phyloP scores from a whole-genome alignment of 352 stramenopile species.

The Globisporangium ultimum region DNA sequence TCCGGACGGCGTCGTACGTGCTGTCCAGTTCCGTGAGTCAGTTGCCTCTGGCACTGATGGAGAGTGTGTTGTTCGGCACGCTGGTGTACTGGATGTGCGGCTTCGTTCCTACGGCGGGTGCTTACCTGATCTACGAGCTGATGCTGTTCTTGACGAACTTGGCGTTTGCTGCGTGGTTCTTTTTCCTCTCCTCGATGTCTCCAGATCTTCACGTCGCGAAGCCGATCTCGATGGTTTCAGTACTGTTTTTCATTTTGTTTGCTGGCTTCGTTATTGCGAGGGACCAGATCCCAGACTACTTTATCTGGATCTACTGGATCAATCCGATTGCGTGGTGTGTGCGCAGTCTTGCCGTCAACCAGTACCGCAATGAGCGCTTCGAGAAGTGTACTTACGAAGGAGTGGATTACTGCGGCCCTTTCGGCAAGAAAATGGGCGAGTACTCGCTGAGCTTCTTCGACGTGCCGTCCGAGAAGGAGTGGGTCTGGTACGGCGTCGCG shows the following conservation, averaged over 20 bases:
- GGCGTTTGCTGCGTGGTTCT: slow-evolving; percentile 19
- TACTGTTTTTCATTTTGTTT: slow-evolving; percentile 23
- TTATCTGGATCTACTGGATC: slow-evolving; percentile 15
- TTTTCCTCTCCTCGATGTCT: slow-evolving; percentile 13
- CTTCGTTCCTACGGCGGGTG: not conserved
- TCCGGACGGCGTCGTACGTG: slow-evolving; percentile 11
- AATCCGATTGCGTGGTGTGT: too few relatives aligned
- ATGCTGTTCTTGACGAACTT: slow-evolving; percentile 17
- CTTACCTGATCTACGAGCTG: slow-evolving; percentile 10
- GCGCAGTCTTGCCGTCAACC: slow-evolving; percentile 16
- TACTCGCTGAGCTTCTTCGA: slow-evolving; percentile 39
- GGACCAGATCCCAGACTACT: slow-evolving; percentile 14
- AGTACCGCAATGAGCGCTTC: slow-evolving; percentile 13
- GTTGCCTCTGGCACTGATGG: slow-evolving; percentile 7
- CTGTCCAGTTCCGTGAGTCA: slow-evolving; percentile 7
- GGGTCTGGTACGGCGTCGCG: slow-evolving; percentile 31
- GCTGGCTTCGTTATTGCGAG: slow-evolving; percentile 19
- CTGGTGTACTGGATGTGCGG: slow-evolving; percentile 21
- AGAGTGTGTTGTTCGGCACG: slow-evolving; percentile 9
- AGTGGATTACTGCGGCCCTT: slow-evolving; percentile 12
- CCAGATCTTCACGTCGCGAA: slow-evolving; percentile 12
- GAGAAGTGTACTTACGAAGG: slow-evolving; percentile 10
- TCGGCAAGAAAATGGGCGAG: slow-evolving; percentile 29
- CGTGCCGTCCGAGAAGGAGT: slow-evolving; percentile 20
- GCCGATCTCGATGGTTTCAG: slow-evolving; percentile 7